Percentiles rank a stretch among this genome's conserved stretches.
Conservation (phyloP, 495 filamentous ascomycete species). For the Massariosphaeria phaeospora region DNA sequence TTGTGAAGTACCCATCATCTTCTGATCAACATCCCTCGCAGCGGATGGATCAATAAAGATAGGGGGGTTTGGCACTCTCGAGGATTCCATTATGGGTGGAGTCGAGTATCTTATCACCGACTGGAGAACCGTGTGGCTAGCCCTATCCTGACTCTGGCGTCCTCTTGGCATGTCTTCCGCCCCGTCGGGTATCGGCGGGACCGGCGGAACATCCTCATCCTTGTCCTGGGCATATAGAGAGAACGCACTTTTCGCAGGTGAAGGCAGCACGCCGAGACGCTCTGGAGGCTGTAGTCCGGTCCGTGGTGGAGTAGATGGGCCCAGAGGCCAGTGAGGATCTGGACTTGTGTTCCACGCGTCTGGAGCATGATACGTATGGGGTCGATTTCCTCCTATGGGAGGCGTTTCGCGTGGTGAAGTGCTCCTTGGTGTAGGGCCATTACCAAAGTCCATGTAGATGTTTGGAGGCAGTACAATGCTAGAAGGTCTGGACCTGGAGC, state of each 20-base stretch:
- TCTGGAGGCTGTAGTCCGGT: constrained; percentile 30
- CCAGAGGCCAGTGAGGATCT: neutral
- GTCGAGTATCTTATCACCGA: constrained; percentile 29
- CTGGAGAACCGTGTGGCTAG: constrained; percentile 17
- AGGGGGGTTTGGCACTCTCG: neutral
- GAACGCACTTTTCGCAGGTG: constrained; percentile 30
- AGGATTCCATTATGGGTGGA: neutral
- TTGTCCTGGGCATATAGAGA: constrained; percentile 19
- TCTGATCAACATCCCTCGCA: neutral
- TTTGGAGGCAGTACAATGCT: constrained; percentile 29
- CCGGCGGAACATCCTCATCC: constrained; percentile 24
- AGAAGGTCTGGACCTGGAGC: constrained; percentile 21
- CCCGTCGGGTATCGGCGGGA: constrained; percentile 23
- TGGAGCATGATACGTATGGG: constrained; percentile 28
- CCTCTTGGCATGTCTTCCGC: constrained; percentile 7
- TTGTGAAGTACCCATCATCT: too few relatives aligned
- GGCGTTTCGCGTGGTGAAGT: constrained; percentile 27
- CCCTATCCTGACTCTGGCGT: constrained; percentile 4
- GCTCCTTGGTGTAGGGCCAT: constrained; percentile 9
- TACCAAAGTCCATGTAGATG: constrained; percentile 11
- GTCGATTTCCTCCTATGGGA: constrained; percentile 18
- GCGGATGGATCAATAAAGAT: neutral
- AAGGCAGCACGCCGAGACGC: constrained; percentile 28
- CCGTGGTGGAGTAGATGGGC: constrained; percentile 23
- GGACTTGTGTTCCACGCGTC: constrained; percentile 27